Conservation (phyloP, 1,284 basidiomycete genomes). For the Irpex sp. region DNA sequence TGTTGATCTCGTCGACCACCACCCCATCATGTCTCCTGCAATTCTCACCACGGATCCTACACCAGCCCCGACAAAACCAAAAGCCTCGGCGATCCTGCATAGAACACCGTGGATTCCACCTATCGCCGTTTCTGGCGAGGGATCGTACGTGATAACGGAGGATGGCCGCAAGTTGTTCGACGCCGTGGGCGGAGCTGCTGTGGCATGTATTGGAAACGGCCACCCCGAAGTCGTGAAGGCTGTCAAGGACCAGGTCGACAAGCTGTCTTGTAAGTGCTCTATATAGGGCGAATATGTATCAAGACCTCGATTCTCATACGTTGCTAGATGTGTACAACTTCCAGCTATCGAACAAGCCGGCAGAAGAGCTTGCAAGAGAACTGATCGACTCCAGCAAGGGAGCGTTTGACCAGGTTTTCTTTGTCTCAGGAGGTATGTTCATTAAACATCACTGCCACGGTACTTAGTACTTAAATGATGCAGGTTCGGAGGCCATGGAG, state of each 20-base stretch:
- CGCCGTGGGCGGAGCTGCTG: constrained; percentile 81
- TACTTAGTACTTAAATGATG: not conserved
- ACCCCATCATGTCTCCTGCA: constrained; percentile 17
- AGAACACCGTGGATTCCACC: constrained; percentile 67
- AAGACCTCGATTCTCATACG: not conserved
- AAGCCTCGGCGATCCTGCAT: constrained; percentile 29
- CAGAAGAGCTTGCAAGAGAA: constrained; percentile 68
- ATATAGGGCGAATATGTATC: not conserved
- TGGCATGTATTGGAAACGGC: constrained; percentile 72
- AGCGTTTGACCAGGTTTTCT: constrained; percentile 68
- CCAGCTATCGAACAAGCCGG: constrained; percentile 73
- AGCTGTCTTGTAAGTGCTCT: constrained; percentile 57
- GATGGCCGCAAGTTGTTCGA: constrained; percentile 68
- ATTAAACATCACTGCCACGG: not conserved
- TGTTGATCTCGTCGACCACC: not conserved
- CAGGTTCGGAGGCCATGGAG: constrained; percentile 86
- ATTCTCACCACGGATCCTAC: constrained; percentile 9
- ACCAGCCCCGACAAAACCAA: constrained; percentile 13
- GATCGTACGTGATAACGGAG: constrained; percentile 67
- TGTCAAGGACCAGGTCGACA: constrained; percentile 74
- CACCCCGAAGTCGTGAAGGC: constrained; percentile 70
- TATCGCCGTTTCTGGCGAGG: constrained; percentile 59
- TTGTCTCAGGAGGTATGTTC: constrained; percentile 64
- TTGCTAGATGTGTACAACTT: constrained; percentile 74
- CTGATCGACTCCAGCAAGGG: constrained; percentile 62